Conservation (phyloP, 441 rosid species). For the Croton setiger region DNA sequence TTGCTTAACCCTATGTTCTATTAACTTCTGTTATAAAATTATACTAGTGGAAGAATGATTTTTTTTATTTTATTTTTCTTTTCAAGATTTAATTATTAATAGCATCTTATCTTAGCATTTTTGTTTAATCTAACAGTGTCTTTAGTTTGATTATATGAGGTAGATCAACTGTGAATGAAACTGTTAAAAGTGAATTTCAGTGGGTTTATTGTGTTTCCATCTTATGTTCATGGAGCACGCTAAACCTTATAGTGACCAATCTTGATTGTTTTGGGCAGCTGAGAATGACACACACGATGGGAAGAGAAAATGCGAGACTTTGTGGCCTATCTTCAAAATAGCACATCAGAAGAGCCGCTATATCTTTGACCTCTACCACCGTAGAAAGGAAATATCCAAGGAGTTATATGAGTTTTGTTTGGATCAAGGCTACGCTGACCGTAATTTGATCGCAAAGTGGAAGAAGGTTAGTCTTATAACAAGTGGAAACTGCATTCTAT, state of each 20-base stretch:
- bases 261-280: constrained; percentile 35
- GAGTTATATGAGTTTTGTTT: constrained; percentile 72
- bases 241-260: not conserved
- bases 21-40: too few species aligned
- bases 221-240: not conserved
- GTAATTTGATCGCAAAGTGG: constrained; percentile 21
- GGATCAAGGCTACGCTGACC: constrained; percentile 66
- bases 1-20: too few species aligned
- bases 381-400: constrained; percentile 62
- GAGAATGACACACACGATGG: constrained; percentile 74
- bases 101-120: too few species aligned
- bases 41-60: too few species aligned
- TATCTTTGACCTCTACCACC: constrained; percentile 51
- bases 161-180: too few species aligned
- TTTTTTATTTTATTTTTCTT: too few species aligned
- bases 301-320: constrained; percentile 67
- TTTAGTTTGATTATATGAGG: too few species aligned
- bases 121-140: too few species aligned
- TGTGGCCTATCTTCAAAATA: constrained; percentile 78
- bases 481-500: not conserved
- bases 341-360: constrained; percentile 77
- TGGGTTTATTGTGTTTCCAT: too few species aligned
- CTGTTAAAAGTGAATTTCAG: too few species aligned
- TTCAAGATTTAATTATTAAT: too few species aligned
- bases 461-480: constrained; percentile 19